These are phyloP conservation scores for Linnemannia schmuckeri DNA, from an alignment of 192 early-diverging fungal genomes.

Conservation along the genomic window DNA sequence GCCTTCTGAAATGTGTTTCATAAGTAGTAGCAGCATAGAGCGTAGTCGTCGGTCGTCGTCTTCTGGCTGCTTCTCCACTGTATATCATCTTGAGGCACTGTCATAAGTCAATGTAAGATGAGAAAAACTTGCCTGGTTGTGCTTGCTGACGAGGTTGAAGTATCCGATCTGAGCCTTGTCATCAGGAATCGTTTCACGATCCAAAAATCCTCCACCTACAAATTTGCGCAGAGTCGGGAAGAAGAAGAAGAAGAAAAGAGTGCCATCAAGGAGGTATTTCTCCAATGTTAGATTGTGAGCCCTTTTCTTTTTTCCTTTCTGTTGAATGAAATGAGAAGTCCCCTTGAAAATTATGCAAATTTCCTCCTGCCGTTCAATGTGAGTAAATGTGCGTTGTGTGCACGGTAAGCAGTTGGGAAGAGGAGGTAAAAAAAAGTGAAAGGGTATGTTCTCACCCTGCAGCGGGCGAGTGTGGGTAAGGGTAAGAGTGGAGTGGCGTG, in stretches of 20 bases:
- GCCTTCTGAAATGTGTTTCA: background rate
- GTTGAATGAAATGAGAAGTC: background rate
- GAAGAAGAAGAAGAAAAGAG: background rate
- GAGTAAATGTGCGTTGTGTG: background rate
- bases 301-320: background rate
- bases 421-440: background rate
- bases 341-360: background rate
- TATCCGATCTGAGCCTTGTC: slow-evolving; percentile 64
- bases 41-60: background rate
- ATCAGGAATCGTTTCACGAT: slow-evolving; percentile 67
- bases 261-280: background rate
- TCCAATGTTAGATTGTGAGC: background rate
- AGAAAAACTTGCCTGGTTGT: slow-evolving; percentile 57
- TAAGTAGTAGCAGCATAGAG: background rate
- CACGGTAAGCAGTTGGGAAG: background rate
- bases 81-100: background rate
- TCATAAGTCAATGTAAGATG: background rate
- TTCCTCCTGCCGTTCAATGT: background rate
- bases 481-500: too few species aligned
- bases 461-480: too few species aligned
- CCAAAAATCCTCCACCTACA: slow-evolving; percentile 71
- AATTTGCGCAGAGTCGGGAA: background rate
- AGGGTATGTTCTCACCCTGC: background rate
- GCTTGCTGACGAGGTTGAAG: slow-evolving; percentile 58
- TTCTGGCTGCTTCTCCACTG: background rate